Conservation (phyloP, 495 filamentous ascomycete species). For the Lepidopterella palustris region DNA sequence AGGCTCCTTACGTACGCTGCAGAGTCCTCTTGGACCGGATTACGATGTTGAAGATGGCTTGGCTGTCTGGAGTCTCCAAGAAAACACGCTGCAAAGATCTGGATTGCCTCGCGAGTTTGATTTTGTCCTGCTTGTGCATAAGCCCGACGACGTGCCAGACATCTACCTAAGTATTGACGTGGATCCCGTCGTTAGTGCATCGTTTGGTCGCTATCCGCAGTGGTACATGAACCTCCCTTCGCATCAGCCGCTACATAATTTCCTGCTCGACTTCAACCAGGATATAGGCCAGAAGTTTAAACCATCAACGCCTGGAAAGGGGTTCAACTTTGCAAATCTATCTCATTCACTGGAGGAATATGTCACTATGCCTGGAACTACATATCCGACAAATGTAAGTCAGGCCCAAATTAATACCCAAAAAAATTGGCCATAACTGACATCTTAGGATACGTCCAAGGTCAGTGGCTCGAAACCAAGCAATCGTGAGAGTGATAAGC, state of each 20-base stretch:
- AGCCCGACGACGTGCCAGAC: constrained; percentile 14
- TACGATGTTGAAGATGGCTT: constrained; percentile 43
- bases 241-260: constrained; percentile 15
- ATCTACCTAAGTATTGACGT: constrained; percentile 20
- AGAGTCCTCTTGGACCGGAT: constrained; percentile 32
- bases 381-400: constrained; percentile 24
- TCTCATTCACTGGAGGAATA: constrained; percentile 19
- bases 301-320: constrained; percentile 9
- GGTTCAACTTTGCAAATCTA: constrained; percentile 26
- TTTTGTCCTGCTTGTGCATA: constrained; percentile 43
- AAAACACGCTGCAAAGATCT: constrained; percentile 46
- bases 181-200: constrained; percentile 14
- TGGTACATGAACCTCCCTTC: constrained; percentile 22
- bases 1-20: constrained; percentile 42
- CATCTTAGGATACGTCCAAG: not conserved
- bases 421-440: not conserved
- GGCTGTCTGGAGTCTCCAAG: constrained; percentile 48
- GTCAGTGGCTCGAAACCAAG: not conserved
- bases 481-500: too few species aligned
- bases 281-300: constrained; percentile 24
- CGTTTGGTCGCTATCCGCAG: constrained; percentile 20
- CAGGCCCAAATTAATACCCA: not conserved
- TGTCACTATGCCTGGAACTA: constrained; percentile 22
- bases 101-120: constrained; percentile 52
- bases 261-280: constrained; percentile 7